Base-by-base conservation (phyloP, 2,329 filamentous ascomycete genomes). In the Chaetomium sp. region DNA sequence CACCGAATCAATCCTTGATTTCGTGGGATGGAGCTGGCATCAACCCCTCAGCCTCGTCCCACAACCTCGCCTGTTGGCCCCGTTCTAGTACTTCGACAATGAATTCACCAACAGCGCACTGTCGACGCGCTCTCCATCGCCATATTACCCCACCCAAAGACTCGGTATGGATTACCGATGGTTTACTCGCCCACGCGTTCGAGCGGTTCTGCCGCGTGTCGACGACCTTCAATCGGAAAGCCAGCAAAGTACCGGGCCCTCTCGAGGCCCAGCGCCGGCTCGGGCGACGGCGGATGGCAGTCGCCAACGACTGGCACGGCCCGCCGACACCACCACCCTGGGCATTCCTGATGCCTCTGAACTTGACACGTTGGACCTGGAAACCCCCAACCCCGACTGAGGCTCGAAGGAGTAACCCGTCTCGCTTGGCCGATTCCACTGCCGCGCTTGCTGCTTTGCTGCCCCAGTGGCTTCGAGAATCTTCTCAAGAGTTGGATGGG, bases 121-220 rank as follows among this genome's bases (percentile, higher is more conserved):
- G 77, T 73, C 75, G 72, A 66, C 73, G 75, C 71, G 75, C 72
- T 69, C 72, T 75, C 64, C 74, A 74, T 57, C 70, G 70, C 61
- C 71, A 72, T 45, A 64, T 75, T 43, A 60, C 67, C 44, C 62
- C 71, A 19, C 63, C 72, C 9, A 61, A 62, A 56, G 76, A 79
- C 51, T 70, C 73, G 44, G 65, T 84, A 61, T 86, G 83, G 81
- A 76, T 86, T 59, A 76, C 78, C 35, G 84, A 87, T 62, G 73
- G 79, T 46, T 62, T 79, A 32, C 74, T 87, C 11, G 68, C 71
- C 32, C 68, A 71, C 52, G 76, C 77, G 2, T 80, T 83, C 61
- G 72, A 76, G 47, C 71, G 74, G 14, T 78, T 74, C 63, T 73
- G 73, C 48, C 62, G 57, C 35, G 59, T 75, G 10, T 73, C 71